Evolutionary conservation across 179 eudicot genomes (phyloP).

Genomic region (Camellia oleifera): DNA sequence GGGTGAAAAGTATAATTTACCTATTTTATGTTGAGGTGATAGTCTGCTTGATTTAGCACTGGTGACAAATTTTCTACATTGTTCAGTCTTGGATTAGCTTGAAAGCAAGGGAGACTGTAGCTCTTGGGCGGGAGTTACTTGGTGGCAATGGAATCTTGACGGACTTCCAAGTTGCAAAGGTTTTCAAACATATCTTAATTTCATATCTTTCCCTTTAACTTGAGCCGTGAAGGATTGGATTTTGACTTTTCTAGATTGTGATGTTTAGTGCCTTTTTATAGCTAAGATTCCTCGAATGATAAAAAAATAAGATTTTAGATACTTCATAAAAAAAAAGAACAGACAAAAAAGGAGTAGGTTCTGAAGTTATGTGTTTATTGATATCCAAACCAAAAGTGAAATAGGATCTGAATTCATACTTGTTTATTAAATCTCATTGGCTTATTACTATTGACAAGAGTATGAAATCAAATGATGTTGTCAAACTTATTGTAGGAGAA

Average conservation of each 20-base stretch:
- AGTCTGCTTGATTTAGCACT: not conserved
- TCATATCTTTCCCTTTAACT: not conserved
- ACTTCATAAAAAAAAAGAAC: too few relatives aligned
- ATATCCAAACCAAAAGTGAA: not conserved
- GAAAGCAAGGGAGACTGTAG: conserved; percentile 84
- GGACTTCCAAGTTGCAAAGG: conserved; percentile 94
- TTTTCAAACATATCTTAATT: conserved; percentile 13
- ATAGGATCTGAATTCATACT: not conserved
- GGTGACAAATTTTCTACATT: conserved; percentile 2
- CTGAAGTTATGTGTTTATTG: not conserved
- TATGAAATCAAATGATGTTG: not conserved
- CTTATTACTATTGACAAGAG: too few relatives aligned
- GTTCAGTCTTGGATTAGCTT: conserved; percentile 72
- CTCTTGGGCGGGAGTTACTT: conserved; percentile 89
- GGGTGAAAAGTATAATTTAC: too few relatives aligned
- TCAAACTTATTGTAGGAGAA: too few relatives aligned
- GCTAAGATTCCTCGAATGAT: not conserved
- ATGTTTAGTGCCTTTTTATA: not conserved
- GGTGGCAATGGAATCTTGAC: conserved; percentile 95
- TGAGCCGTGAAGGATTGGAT: not conserved
- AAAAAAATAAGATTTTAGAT: too few relatives aligned
- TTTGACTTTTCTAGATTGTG: not conserved
- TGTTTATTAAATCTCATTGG: too few relatives aligned
- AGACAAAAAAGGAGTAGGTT: not conserved
- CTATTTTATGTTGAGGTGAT: not conserved